Conservation (phyloP, 2,329 filamentous ascomycete genomes). For the Pseudovirgaria hyperparasitica region DNA sequence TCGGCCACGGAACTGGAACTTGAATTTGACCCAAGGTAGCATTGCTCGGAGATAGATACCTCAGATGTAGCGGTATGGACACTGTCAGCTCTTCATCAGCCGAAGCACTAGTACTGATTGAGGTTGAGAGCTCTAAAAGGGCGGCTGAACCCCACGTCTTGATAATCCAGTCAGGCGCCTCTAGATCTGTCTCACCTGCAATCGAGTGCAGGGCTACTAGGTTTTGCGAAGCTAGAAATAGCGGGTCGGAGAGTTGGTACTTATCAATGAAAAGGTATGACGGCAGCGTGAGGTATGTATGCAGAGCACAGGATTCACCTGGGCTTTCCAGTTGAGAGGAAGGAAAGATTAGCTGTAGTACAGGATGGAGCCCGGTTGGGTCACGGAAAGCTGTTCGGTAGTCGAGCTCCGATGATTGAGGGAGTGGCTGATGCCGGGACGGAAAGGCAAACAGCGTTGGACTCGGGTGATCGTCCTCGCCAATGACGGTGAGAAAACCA, state of each 20-base stretch:
- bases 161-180: constrained; percentile 75
- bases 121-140: constrained; percentile 58
- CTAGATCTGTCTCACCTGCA: constrained; percentile 70
- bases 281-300: constrained; percentile 74
- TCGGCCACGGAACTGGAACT: constrained; percentile 62
- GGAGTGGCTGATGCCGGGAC: constrained; percentile 56
- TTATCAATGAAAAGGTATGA: constrained; percentile 72
- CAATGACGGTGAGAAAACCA: constrained; percentile 67
- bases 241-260: constrained; percentile 64
- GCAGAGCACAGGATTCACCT: constrained; percentile 48
- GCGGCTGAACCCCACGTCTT: constrained; percentile 66
- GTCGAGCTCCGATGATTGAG: constrained; percentile 36
- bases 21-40: constrained; percentile 25
- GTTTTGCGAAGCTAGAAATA: constrained; percentile 74
- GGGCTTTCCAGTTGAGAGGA: constrained; percentile 34
- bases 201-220: constrained; percentile 55
- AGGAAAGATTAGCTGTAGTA: constrained; percentile 58
- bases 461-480: constrained; percentile 57
- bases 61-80: constrained; percentile 70
- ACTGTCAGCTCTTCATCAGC: constrained; percentile 44
- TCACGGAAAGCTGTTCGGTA: constrained; percentile 54
- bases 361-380: constrained; percentile 76
- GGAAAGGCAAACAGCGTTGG: constrained; percentile 75
- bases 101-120: constrained; percentile 33
- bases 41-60: constrained; percentile 50